Percentiles rank a stretch among this genome's conserved stretches.
phyloP scores from a whole-genome alignment of 495 filamentous ascomycete species.

The Daldinia grandis region DNA sequence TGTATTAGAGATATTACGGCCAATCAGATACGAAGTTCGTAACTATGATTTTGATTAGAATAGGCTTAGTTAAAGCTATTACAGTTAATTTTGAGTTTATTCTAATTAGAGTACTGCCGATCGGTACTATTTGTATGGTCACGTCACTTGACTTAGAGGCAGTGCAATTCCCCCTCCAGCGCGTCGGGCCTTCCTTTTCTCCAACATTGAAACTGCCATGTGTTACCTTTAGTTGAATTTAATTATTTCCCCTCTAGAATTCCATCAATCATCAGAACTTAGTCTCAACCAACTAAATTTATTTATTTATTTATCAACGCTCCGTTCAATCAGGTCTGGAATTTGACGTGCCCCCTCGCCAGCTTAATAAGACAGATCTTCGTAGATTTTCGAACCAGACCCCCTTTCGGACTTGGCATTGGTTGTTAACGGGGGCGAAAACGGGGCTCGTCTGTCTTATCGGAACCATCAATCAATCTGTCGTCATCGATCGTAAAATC shows the following conservation, averaged over 20 bases:
- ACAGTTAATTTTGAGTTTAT: no score
- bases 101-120: slow-evolving; percentile 28
- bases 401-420: slow-evolving; percentile 17
- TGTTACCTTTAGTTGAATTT: not conserved
- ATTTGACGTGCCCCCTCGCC: not conserved
- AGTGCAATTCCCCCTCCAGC: slow-evolving; percentile 17
- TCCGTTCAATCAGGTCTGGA: not conserved
- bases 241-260: not conserved
- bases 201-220: slow-evolving; percentile 21
- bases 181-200: slow-evolving; percentile 4
- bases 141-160: slow-evolving; percentile 35
- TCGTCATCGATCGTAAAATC: slow-evolving; percentile 39
- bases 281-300: not conserved
- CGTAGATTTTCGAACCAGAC: slow-evolving; percentile 12
- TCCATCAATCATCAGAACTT: not conserved
- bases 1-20: no score
- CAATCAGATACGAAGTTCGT: no score
- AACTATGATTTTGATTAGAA: no score
- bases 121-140: slow-evolving; percentile 34
- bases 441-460: slow-evolving; percentile 33
- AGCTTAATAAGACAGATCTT: slow-evolving; percentile 7
- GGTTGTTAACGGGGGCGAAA: slow-evolving; percentile 15
- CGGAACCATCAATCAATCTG: slow-evolving; percentile 41
- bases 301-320: not conserved
- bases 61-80: no score